Evolutionary conservation across 2,329 filamentous ascomycete species (phyloP).

Genomic region (Penicillium sp.): DNA sequence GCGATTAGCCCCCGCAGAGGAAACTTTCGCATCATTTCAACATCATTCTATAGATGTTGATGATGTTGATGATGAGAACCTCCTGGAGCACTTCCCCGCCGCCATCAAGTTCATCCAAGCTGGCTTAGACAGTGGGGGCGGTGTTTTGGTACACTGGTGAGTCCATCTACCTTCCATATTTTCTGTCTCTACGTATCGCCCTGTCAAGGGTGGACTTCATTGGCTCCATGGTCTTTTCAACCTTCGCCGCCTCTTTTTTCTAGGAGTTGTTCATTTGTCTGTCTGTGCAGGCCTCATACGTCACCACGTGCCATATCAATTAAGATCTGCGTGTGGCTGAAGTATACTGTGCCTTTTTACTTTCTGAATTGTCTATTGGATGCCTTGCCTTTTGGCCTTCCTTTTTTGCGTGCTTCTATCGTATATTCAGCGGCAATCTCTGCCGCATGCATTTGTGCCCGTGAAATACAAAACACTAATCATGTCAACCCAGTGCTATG

Average conservation of each 20-base stretch:
- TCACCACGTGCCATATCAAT: slow-evolving; percentile 15
- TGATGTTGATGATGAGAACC: slow-evolving; percentile 85
- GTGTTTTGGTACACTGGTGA: slow-evolving; percentile 71
- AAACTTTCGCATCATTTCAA: slow-evolving; percentile 63
- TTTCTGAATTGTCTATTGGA: slow-evolving; percentile 2
- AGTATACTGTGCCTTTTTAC: slow-evolving; percentile 6
- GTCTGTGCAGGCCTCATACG: slow-evolving; percentile 14
- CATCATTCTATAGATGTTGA: slow-evolving; percentile 84
- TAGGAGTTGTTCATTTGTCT: background rate
- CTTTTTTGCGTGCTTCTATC: background rate
- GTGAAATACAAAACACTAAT: slow-evolving; percentile 12
- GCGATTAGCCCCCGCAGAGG: slow-evolving; percentile 59
- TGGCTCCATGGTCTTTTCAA: background rate
- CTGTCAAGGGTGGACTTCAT: background rate
- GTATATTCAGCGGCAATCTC: background rate
- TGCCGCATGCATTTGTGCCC: background rate
- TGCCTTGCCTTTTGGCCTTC: background rate
- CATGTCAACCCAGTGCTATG: slow-evolving; percentile 73
- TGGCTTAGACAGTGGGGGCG: slow-evolving; percentile 64
- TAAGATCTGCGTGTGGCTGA: slow-evolving; percentile 18
- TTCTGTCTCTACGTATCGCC: slow-evolving; percentile 2
- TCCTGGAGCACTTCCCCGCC: slow-evolving; percentile 76
- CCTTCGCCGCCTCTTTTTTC: background rate
- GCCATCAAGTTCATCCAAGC: slow-evolving; percentile 82
- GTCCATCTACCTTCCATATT: slow-evolving; percentile 37